These are phyloP conservation scores for Aplosporella prunicola DNA, from an alignment of 2,329 filamentous ascomycete genomes.

Conservation along the genomic window DNA sequence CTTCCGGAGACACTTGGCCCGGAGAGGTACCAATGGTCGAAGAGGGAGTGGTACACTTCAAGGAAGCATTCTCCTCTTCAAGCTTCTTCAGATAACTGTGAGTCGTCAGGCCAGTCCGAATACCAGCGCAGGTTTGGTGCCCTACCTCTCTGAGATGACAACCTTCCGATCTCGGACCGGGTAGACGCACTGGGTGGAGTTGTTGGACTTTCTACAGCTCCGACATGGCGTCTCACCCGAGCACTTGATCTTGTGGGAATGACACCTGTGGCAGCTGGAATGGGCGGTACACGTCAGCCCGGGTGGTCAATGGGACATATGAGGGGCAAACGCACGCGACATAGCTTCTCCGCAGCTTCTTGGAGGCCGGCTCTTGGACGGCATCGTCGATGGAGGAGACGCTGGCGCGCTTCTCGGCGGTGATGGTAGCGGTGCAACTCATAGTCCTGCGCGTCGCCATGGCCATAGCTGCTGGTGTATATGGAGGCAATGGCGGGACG, in stretches of 20 bases:
- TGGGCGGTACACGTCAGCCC: background rate
- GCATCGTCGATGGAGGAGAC: slow-evolving; percentile 6
- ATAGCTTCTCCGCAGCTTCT: slow-evolving; percentile 9
- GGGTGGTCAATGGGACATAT: background rate
- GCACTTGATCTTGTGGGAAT: slow-evolving; percentile 20
- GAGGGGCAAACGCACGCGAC: slow-evolving; percentile 9
- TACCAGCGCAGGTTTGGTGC: background rate
- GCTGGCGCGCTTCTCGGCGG: slow-evolving; percentile 1
- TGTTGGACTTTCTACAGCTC: slow-evolving; percentile 15
- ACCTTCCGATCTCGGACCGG: slow-evolving; percentile 17
- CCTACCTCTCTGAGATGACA: slow-evolving; percentile 16
- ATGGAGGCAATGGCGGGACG: background rate
- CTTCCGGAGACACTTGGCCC: slow-evolving; percentile 4
- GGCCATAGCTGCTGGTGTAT: background rate
- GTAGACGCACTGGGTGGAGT: slow-evolving; percentile 13
- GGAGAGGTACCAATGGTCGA: slow-evolving; percentile 2
- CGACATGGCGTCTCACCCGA: slow-evolving; percentile 18
- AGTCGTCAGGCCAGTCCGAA: background rate
- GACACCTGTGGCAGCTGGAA: slow-evolving; percentile 17
- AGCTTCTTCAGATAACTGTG: slow-evolving; percentile 16
- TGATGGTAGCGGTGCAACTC: slow-evolving; percentile 6
- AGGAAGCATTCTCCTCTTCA: slow-evolving; percentile 14
- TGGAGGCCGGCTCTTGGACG: slow-evolving; percentile 6
- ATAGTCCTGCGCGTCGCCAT: slow-evolving; percentile 5
- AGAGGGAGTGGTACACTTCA: slow-evolving; percentile 10